Evolutionary conservation across 208 protist genomes (phyloP), one percentile per base, ranked within the genome.

Genomic region (Leishmania major): DNA sequence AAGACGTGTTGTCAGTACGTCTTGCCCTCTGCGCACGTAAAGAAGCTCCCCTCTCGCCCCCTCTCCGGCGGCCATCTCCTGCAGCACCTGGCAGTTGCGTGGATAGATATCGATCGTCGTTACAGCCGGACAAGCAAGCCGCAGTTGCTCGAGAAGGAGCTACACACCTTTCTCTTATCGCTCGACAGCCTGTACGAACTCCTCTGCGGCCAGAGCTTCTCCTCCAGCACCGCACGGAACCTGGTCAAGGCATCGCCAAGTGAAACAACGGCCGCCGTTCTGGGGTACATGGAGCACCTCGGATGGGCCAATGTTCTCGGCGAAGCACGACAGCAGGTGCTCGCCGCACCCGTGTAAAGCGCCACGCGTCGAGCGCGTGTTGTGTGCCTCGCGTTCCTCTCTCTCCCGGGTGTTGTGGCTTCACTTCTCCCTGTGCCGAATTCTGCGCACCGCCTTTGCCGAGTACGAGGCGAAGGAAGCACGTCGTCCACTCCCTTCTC

Each of bases 1-100:
- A 47, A 10, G 66, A 47, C 53, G 15, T 90, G 84, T 55, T 73
- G n/a, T 1, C 84, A 89, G 37, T 89, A 82, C 64, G 5, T 75
- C 37, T 43, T 89, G 22, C 87, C 89, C 51, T 90, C 85, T 17
- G 15, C 86, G 49, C 79, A 90, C 78, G 81, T 87, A 0, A 90
- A 89, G 72, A 88, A 78, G 45, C 74, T 85, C n/a, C 84, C 87
- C 11, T 57, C 49, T 19, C 53, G 82, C 6, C 59, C 69, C 1
- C 45, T 87, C 53, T 70, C 59, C 13, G 73, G 53, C 25, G 59
- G 35, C 3, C 35, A 47, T 31, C 53, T 84, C 35, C 35, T 82
- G 80, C 78, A 87, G 80, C 77, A 80, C 79, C 49, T 80, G 62
- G 40, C 84, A 31, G 69, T 88, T 67, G 76, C 87, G 45, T 89